Evolutionary conservation across 371 early-diverging fungal species (phyloP), one percentile per base, ranked within the genome.

Genomic region (Mucor circinelloides): DNA sequence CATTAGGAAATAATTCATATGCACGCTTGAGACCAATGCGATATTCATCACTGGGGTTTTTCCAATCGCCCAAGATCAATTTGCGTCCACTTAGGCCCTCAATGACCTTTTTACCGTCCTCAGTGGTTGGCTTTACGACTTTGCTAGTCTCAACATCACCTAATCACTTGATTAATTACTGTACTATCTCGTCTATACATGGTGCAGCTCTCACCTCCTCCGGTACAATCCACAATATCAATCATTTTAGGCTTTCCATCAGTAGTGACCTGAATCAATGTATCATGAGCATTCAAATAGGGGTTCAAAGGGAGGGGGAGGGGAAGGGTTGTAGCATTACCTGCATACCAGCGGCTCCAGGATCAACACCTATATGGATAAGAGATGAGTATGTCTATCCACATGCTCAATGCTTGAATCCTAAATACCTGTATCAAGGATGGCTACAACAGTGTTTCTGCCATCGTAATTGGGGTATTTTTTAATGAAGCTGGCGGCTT

Each of bases 151-250:
- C 74, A 15, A 93, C 91, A 73, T 93, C 94, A 66, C 95, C 95
- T 69, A 74, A 19, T 15, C 15, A n/a, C 15, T 32, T 30, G 28
- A 17, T 60, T 44, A 30, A 32, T 55, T 23, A 6, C 5, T 27
- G 23, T 42, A 44, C 19, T 31, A 19, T 9, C 32, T 32, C 6
- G 34, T 25, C 23, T 52, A 19, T 32, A 34, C 32, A 58, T 36
- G 1, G 0, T 13, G 9, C n/a, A 15, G 4, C 28, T 66, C 67
- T 66, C 67, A 81, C 83, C 85, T 55, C 86, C 85, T 40, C 97
- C 96, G 10, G 97, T 94, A 83, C 97, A 96, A 82, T 97, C 98
- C 46, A 98, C 89, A 63, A 93, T 87, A 76, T 97, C 95, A 40
- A 96, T 81, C 36, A 97, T 81, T 79, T 98, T 97, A 60, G 91